Percentiles rank a stretch among this genome's conserved stretches.
Evolutionary conservation across 2,329 filamentous ascomycete species (phyloP).

Genomic region (Penicillium sp.): DNA sequence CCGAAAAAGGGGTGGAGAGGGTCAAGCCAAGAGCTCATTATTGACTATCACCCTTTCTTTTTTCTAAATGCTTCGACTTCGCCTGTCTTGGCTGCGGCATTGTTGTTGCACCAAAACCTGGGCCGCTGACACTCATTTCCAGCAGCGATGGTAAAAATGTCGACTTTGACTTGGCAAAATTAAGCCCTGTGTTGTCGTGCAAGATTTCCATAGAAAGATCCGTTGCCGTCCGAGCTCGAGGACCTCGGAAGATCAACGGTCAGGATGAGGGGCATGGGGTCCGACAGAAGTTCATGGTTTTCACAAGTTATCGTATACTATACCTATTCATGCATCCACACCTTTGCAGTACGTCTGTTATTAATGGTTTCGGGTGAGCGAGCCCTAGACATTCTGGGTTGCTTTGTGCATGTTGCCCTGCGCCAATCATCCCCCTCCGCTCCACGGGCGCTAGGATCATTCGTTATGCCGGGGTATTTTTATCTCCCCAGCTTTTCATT

Average conservation of each 20-base stretch:
- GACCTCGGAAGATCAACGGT: slow-evolving; percentile 34
- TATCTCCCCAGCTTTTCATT: slow-evolving; percentile 15
- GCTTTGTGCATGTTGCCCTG: slow-evolving; percentile 4
- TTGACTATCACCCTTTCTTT: slow-evolving; percentile 21
- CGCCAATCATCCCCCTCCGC: slow-evolving; percentile 16
- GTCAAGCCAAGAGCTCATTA: slow-evolving; percentile 29
- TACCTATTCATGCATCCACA: slow-evolving; percentile 5
- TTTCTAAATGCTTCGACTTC: slow-evolving; percentile 24
- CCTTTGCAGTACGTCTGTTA: slow-evolving; percentile 6
- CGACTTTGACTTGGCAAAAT: slow-evolving; percentile 12
- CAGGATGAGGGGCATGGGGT: slow-evolving; percentile 26
- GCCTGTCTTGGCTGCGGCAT: slow-evolving; percentile 28
- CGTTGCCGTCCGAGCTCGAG: slow-evolving; percentile 28
- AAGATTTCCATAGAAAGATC: slow-evolving; percentile 18
- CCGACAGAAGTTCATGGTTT: slow-evolving; percentile 11
- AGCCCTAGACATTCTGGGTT: slow-evolving; percentile 4
- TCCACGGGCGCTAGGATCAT: slow-evolving; percentile 13
- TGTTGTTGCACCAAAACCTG: slow-evolving; percentile 13
- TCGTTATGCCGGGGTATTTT: slow-evolving; percentile 3
- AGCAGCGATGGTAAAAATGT: slow-evolving; percentile 14
- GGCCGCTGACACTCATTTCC: slow-evolving; percentile 15
- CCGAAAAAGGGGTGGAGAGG: slow-evolving; percentile 18
- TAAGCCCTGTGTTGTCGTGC: slow-evolving; percentile 12
- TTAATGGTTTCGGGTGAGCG: slow-evolving; percentile 9
- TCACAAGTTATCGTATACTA: slow-evolving; percentile 16